phyloP scores from a whole-genome alignment of 257 asterid species.

The Gentiana macrophylla region DNA sequence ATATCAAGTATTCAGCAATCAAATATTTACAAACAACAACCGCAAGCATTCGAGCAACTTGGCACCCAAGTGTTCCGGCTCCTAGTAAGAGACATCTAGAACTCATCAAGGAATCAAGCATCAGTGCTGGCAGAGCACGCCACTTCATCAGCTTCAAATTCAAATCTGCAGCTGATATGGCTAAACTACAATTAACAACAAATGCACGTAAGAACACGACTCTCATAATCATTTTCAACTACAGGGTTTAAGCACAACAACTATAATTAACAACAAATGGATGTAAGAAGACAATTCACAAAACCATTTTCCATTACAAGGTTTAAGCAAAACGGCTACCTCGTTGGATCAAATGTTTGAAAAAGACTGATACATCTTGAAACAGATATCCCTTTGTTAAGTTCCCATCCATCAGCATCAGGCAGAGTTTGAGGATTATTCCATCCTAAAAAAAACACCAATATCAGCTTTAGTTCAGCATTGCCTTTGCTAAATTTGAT shows the following conservation, averaged over 20 bases:
- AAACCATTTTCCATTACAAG: conserved; percentile 7
- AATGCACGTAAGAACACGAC: conserved; percentile 10
- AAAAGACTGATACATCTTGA: conserved; percentile 78
- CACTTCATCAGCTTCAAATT: conserved; percentile 94
- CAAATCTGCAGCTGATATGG: conserved; percentile 89
- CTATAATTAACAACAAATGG: conserved; percentile 17
- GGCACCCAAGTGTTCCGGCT: conserved; percentile 98
- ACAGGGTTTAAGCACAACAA: conserved; percentile 5
- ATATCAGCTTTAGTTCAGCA: too few species aligned
- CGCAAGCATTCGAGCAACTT: conserved; percentile 97
- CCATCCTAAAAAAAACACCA: conserved; percentile 27
- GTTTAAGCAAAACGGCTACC: conserved; percentile 31
- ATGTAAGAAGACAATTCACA: conserved; percentile 6
- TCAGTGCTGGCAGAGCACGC: conserved; percentile 86
- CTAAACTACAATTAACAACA: conserved; percentile 46
- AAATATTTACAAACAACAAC: conserved; percentile 25
- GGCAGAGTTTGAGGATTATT: conserved; percentile 39
- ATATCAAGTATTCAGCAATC: background rate
- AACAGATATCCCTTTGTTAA: conserved; percentile 43
- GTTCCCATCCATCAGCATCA: conserved; percentile 82
- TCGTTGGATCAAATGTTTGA: conserved; percentile 79
- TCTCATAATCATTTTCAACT: conserved; percentile 6
- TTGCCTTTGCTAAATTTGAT: background rate
- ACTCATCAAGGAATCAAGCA: conserved; percentile 53
- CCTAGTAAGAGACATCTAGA: conserved; percentile 82